Evolutionary conservation across 2,329 filamentous ascomycete genomes (phyloP), one percentile per base, ranked within the genome.

Genomic region (Cercospora sp.): DNA sequence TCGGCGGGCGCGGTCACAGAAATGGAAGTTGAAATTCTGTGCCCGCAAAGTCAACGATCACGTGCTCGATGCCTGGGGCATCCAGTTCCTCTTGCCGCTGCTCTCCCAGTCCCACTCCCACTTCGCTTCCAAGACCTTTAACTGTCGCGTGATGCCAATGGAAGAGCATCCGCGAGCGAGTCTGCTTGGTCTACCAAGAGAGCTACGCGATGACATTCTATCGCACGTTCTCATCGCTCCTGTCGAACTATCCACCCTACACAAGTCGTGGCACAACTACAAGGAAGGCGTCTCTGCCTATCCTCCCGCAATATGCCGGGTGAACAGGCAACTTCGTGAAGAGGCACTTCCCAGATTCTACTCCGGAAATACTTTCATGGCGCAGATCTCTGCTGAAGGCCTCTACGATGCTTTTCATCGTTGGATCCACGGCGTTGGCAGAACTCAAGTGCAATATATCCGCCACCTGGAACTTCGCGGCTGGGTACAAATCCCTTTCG

Each of bases 201-300:
- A 74, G 45, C 66, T 75, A 9, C 72, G 73, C 24, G 74, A 77
- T 24, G 66, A 70, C 21, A 75, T 77, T 63, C 69, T 73, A 24
- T 51, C 51, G 9, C 37, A 68, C 40, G 32, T 76, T 4, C 59
- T 77, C 24, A 60, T 69, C 55, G 71, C 72, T 61, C 69, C 67
- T 1, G 67, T 62, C 65, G 73, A 69, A 28, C 71, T 75, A 10
- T 74, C 73, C 18, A 73, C 71, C 66, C 65, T 72, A 40, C 63
- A 66, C 30, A 70, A 71, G 43, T 68, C 37, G 63, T 70, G 66
- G 69, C 64, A 59, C n/a, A 59, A 59, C 30, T 59, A 70, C 65
- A 51, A 51, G 2, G 70, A 70, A 34, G 68, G 72, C 37, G 63
- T 72, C 24, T 68, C 66, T 32, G 72, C 73, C 53, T 65, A 40